Percentiles rank a stretch among this genome's conserved stretches.
Evolutionary conservation across 176 grass and related monocot genomes (phyloP).

Genomic region (Lolium perenne): DNA sequence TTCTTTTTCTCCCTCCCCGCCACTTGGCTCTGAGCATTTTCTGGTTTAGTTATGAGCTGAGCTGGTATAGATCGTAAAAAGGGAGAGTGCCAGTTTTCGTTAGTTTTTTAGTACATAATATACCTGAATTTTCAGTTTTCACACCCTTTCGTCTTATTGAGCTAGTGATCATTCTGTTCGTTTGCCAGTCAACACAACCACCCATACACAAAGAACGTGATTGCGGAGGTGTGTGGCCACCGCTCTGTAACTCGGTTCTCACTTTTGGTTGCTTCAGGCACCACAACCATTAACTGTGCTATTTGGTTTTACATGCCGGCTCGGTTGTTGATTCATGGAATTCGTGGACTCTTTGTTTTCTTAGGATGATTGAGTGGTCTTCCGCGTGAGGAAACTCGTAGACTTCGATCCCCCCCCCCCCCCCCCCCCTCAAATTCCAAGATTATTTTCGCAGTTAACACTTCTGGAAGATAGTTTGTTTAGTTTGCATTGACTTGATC

Average conservation of each 20-base stretch:
- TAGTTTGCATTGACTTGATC: slow-evolving; percentile 12
- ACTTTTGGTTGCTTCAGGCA: no score
- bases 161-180: not conserved
- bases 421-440: not conserved
- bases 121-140: slow-evolving; percentile 17
- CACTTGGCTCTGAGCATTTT: not conserved
- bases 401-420: no score
- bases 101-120: not conserved
- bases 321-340: no score
- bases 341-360: no score
- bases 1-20: not conserved
- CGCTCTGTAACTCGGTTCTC: no score
- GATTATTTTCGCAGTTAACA: not conserved
- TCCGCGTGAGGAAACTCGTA: not conserved
- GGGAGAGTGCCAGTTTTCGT: not conserved
- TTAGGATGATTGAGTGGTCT: not conserved
- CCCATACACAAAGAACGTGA: no score
- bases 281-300: no score
- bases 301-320: no score
- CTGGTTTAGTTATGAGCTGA: not conserved
- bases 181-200: not conserved
- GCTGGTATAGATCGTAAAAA: not conserved
- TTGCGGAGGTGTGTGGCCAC: no score
- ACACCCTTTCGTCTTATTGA: not conserved
- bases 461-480: slow-evolving; percentile 11